phyloP scores from a whole-genome alignment of 2,329 filamentous ascomycete species.

The Xylariaceae sp. region DNA sequence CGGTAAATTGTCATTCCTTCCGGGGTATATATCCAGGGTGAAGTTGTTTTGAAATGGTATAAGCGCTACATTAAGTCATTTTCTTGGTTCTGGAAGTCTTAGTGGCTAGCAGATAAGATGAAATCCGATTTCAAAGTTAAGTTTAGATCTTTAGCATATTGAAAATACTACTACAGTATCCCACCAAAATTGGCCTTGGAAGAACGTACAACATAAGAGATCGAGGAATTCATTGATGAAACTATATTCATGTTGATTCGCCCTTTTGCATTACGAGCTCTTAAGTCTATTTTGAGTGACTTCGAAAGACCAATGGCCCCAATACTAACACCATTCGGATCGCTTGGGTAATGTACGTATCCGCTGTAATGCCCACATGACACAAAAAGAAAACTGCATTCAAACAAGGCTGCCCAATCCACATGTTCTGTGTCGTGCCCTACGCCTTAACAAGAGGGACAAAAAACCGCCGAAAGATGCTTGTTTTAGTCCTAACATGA shows the following conservation, averaged over 20 bases:
- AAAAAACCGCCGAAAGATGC: background rate
- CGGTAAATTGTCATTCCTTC: too few relatives aligned
- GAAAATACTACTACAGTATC: background rate
- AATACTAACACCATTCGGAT: conserved; percentile 17
- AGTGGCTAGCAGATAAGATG: too few relatives aligned
- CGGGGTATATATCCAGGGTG: too few relatives aligned
- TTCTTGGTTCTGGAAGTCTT: too few relatives aligned
- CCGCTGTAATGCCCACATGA: conserved; percentile 23
- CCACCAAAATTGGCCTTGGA: background rate
- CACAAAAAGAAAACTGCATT: conserved; percentile 7
- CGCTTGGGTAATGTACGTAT: conserved; percentile 15
- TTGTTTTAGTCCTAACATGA: conserved; percentile 3
- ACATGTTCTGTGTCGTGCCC: background rate
- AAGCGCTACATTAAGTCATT: too few relatives aligned
- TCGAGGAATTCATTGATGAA: background rate
- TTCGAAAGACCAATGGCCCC: conserved; percentile 9
- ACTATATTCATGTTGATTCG: background rate
- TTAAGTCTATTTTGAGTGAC: conserved; percentile 19
- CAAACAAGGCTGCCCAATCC: conserved; percentile 5
- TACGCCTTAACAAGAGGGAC: background rate
- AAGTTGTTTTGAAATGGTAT: too few relatives aligned
- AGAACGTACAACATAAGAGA: background rate
- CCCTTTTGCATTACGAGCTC: conserved; percentile 7
- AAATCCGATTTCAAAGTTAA: too few relatives aligned
- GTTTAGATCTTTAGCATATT: background rate